Evolutionary conservation across 73 alveolate genomes (phyloP).

Genomic region (Paramecium sonneborni): DNA sequence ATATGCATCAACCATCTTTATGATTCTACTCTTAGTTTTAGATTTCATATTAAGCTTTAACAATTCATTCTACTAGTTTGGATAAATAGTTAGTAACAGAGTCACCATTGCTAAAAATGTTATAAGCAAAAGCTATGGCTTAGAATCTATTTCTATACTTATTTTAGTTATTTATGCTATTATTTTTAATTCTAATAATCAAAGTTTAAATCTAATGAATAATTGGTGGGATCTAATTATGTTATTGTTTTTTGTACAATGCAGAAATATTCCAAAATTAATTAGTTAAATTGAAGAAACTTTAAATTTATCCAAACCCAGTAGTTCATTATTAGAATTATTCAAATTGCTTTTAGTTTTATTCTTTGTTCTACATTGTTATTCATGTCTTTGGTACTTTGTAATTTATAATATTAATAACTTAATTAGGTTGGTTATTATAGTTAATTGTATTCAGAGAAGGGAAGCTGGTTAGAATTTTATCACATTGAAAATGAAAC

Average conservation of each 20-base stretch:
- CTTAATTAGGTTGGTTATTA: slow-evolving; percentile 29
- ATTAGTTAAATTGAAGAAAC: slow-evolving; percentile 1
- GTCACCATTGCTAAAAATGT: slow-evolving; percentile 1
- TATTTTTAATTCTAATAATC: background rate
- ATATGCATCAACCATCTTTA: background rate
- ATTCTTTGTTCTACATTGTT: slow-evolving; percentile 28
- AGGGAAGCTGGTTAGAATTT: slow-evolving; percentile 11
- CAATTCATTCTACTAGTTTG: slow-evolving; percentile 35
- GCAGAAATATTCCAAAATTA: slow-evolving; percentile 17
- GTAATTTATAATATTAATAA: background rate
- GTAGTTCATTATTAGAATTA: slow-evolving; percentile 41
- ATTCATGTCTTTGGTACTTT: slow-evolving; percentile 43
- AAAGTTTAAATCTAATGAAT: background rate
- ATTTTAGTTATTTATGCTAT: background rate
- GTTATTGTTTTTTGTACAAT: background rate
- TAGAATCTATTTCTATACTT: background rate
- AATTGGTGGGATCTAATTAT: slow-evolving; percentile 16
- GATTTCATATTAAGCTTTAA: slow-evolving; percentile 21
- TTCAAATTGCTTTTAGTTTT: background rate
- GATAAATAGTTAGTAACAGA: slow-evolving; percentile 28
- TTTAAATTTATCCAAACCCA: slow-evolving; percentile 18
- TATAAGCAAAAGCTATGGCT: background rate
- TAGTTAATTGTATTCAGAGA: background rate
- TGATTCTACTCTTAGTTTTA: background rate
- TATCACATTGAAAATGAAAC: background rate